Evolutionary conservation across 2,329 filamentous ascomycete species (phyloP), one percentile per base, ranked within the genome.

Genomic region (Colletotrichum sp.): DNA sequence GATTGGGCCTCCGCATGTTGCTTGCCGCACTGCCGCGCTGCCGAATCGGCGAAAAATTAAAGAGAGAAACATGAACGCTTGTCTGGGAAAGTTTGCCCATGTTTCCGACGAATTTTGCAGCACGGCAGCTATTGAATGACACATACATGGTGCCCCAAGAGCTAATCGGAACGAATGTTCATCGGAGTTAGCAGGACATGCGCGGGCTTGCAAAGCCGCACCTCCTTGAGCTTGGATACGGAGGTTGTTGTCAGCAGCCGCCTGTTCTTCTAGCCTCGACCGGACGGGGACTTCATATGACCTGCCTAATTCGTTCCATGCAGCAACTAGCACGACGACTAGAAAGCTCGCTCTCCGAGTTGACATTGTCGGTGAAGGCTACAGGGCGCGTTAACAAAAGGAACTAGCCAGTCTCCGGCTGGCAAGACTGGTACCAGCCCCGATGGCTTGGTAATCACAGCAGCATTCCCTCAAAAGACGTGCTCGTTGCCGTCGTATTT

Each of bases 31-130:
- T 58, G 71, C 67, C 67, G 55, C 62, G 59, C 24, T 70, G 67
- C 67, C 71, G 67, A 73, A 55, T 58, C 71, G 68, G 71, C 71
- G 27, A 70, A 47, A 21, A 21, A 18, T 8, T 24, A 29, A 29
- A 6, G 1, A 38, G 6, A 62, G 3, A 62, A 58, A 24, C 24
- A 24, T 31, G 29, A 11, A 13, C 24, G 18, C 34, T 55, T 21
- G 29, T 16, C 29, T n/a, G n/a, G 12, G 3, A 62, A 62, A 66
- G 34, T 64, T 21, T 64, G 58, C 43, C 33, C 47, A 36, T 63
- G 51, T 62, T 55, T 67, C 21, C 21, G 51, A 31, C 31, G 43
- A 65, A 27, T 16, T 12, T 12, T 54, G 24, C 34, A 33, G 15
- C 24, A 47, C 38, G 2, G 38, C 38, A 47, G 33, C 24, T 58